Conservation (phyloP, 352 stramenopile genomes). For the Globisporangium nunn region DNA sequence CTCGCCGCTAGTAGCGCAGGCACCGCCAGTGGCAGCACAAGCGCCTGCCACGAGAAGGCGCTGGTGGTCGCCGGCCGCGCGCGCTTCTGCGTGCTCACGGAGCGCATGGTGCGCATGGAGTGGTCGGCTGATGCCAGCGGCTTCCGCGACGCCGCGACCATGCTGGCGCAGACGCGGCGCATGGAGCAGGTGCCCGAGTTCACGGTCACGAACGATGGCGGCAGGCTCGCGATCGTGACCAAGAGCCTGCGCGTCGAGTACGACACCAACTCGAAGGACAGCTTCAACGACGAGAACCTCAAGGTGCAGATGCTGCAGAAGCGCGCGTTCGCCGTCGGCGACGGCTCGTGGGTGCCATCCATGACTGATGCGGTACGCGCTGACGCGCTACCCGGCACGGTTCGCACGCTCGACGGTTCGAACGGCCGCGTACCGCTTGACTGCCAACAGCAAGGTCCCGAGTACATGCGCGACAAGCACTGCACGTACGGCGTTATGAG, state of each 20-base stretch:
- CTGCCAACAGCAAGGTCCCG: conserved; percentile 18
- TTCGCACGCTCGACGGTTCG: conserved; percentile 29
- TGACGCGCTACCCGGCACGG: conserved; percentile 23
- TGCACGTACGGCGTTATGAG: conserved; percentile 35
- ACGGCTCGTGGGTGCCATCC: conserved; percentile 15
- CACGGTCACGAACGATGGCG: conserved; percentile 6
- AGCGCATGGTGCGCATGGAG: conserved; percentile 28
- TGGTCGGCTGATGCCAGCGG: conserved; percentile 7
- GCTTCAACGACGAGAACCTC: conserved; percentile 23
- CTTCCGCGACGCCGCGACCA: conserved; percentile 20
- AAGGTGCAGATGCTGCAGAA: conserved; percentile 11
- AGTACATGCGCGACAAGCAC: conserved; percentile 26
- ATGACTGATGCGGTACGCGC: conserved; percentile 15
- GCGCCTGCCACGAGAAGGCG: conserved; percentile 12
- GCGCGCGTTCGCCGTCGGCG: not conserved
- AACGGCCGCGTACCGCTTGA: conserved; percentile 23
- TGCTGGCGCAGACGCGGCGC: conserved; percentile 16
- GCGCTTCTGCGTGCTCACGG: conserved; percentile 31
- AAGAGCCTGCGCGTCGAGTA: conserved; percentile 14
- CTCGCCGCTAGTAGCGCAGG: not conserved
- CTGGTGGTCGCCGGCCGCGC: conserved; percentile 17
- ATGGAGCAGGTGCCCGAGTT: conserved; percentile 15
- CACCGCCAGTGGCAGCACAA: not conserved
- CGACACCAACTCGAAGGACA: conserved; percentile 12
- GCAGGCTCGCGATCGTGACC: conserved; percentile 17